These are phyloP conservation scores for Whalleya microplaca DNA, from an alignment of 2,329 filamentous ascomycete species.

Conservation along the genomic window DNA sequence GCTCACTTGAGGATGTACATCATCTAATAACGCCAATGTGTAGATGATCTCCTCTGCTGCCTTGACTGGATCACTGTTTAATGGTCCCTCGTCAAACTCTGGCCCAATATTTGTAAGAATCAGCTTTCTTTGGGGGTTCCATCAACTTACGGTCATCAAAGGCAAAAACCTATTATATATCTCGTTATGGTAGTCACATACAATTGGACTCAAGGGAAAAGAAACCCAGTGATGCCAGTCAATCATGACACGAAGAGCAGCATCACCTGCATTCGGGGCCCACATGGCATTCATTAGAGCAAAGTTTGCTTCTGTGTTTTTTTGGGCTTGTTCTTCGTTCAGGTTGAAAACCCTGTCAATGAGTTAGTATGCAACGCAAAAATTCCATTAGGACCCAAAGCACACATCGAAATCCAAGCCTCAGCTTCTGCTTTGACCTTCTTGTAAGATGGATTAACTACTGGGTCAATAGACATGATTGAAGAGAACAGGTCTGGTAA, in stretches of 20 bases:
- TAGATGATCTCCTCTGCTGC: conserved; percentile 29
- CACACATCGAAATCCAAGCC: conserved; percentile 27
- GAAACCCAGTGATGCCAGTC: conserved; percentile 37
- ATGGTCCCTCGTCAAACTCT: conserved; percentile 38
- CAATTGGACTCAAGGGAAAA: no score
- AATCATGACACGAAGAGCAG: conserved; percentile 30
- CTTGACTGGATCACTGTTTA: conserved; percentile 27
- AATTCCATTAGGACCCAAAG: no score
- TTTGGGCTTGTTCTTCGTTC: conserved; percentile 21
- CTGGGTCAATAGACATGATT: conserved; percentile 31
- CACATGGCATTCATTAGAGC: conserved; percentile 21
- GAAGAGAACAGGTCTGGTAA: conserved; percentile 37
- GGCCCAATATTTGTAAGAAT: no score
- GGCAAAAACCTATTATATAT: neutral
- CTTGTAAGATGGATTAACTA: conserved; percentile 31
- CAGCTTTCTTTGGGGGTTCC: no score
- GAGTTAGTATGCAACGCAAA: no score
- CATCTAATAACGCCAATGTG: conserved; percentile 28
- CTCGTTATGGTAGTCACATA: no score
- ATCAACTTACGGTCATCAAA: conserved; percentile 23
- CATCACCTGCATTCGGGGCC: conserved; percentile 27
- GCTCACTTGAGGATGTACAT: conserved; percentile 26
- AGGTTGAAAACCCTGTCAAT: conserved; percentile 21
- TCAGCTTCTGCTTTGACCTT: conserved; percentile 31
- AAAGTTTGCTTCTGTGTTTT: conserved; percentile 29